phyloP scores from a whole-genome alignment of 345 rosid genomes.

The Populus pruinosa region DNA sequence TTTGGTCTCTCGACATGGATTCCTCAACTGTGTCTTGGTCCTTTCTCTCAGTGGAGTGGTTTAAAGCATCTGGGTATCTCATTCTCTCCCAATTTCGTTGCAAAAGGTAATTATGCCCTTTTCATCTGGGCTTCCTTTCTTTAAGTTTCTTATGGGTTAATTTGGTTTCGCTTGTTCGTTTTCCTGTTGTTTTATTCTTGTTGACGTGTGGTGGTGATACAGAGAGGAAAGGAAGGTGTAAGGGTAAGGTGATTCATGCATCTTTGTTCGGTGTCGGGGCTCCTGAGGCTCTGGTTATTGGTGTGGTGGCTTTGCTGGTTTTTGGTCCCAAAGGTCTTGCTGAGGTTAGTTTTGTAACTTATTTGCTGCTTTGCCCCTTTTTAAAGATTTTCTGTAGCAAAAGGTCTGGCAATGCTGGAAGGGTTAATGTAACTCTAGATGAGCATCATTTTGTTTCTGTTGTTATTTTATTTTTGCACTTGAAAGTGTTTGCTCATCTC shows the following conservation, averaged over 20 bases:
- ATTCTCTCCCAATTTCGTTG: conserved; percentile 37
- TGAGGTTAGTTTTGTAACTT: conserved; percentile 51
- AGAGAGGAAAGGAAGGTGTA: conserved; percentile 55
- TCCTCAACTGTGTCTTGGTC: conserved; percentile 37
- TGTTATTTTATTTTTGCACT: background rate
- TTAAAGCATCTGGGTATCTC: conserved; percentile 69
- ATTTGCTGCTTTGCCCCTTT: background rate
- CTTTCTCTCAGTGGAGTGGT: conserved; percentile 64
- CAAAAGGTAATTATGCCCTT: conserved; percentile 37
- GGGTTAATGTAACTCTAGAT: background rate
- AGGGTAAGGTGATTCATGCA: conserved; percentile 49
- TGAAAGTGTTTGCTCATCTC: background rate
- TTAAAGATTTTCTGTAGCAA: background rate
- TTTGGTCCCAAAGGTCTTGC: conserved; percentile 99
- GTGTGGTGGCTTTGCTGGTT: conserved; percentile 94
- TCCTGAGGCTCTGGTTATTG: conserved; percentile 97
- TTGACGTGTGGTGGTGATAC: conserved; percentile 23
- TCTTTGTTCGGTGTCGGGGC: conserved; percentile 98
- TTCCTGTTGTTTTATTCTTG: background rate
- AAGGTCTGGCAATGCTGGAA: background rate
- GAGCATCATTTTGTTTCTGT: background rate
- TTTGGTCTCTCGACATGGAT: conserved; percentile 30
- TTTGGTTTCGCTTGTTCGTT: background rate
- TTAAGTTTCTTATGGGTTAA: background rate
- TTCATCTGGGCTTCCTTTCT: conserved; percentile 3